Evolutionary conservation across 345 rosid genomes (phyloP), one percentile per base, ranked within the genome.

Genomic region (Brassica juncea): DNA sequence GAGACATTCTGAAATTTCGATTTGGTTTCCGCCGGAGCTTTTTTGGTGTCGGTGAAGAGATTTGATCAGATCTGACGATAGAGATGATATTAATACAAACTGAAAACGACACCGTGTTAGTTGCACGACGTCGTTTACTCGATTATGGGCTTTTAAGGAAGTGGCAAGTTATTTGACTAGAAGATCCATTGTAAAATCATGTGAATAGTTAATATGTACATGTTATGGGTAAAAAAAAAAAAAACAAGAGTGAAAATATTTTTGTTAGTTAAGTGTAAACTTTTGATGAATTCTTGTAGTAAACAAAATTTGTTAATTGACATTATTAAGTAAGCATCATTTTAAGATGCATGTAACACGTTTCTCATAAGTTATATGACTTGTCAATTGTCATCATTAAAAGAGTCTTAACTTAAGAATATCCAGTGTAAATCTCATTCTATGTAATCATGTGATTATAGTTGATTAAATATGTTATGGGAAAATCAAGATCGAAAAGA

Each of bases 1-100:
- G 84, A 70, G 99, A 90, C 99, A 94, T 94, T 47, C 61, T 70
- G 42, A 10, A 8, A 31, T 37, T 10, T 4, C 14, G 47, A 39
- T 39, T 37, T 37, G 44, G 11, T 0, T 37, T 34, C 27, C 31
- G 65, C 60, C 60, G 71, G 75, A 55, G 79, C 54, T 47, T 10
- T 10, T 42, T 42, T 42, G 15, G 11, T 47, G 54, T 47, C 54
- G 54, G 54, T 47, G 54, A 47, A 47, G 54, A 47, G 54, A 14
- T 47, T 44, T 47, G 54, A 47, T 47, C 54, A 47, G 54, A 47
- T 47, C 54, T 47, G 54, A 47, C 54, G 54, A 23, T 23, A 1
- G 25, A 23, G 25, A 0, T 23, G 0, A 23, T 23, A 23, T 23
- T 0, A 23, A 23, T 23, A 23, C 25, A 23, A 23, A 23, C 1